phyloP scores from a whole-genome alignment of 345 rosid species.

The Bruguiera gymnorhiza region DNA sequence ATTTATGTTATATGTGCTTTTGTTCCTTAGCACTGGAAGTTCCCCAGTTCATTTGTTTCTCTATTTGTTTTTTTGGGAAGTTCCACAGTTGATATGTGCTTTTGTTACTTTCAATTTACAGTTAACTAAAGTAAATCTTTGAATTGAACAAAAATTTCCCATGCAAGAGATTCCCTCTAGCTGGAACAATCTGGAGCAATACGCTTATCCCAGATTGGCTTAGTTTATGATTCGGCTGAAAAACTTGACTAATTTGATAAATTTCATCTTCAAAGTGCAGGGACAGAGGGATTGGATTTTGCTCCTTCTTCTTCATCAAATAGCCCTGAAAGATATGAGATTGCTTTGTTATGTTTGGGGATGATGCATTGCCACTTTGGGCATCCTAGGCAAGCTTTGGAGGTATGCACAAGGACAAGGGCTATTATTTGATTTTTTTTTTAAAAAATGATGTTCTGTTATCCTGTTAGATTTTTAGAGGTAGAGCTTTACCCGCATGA shows the following conservation, averaged over 20 bases:
- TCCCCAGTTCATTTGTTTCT: too few relatives aligned
- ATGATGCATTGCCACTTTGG: slow-evolving; percentile 97
- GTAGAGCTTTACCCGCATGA: background rate
- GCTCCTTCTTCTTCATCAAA: slow-evolving; percentile 51
- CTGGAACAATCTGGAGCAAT: too few relatives aligned
- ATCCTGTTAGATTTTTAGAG: background rate
- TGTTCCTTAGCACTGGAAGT: too few relatives aligned
- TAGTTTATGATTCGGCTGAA: background rate
- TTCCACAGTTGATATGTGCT: too few relatives aligned
- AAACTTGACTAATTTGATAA: slow-evolving; percentile 30
- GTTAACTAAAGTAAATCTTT: too few relatives aligned
- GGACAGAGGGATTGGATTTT: slow-evolving; percentile 86
- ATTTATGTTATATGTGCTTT: too few relatives aligned
- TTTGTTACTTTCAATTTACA: too few relatives aligned
- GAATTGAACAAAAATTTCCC: too few relatives aligned
- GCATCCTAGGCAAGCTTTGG: slow-evolving; percentile 89
- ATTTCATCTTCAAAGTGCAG: slow-evolving; percentile 77
- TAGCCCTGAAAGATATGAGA: slow-evolving; percentile 69
- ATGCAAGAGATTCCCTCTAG: too few relatives aligned
- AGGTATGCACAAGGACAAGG: slow-evolving; percentile 46
- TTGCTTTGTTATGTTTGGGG: slow-evolving; percentile 81
- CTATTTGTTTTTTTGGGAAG: too few relatives aligned
- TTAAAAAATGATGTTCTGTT: background rate
- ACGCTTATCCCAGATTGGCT: background rate
- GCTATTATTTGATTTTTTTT: background rate